Conservation (phyloP, 176 grass and related monocot species). For the maize (Zea mays) region Zm-B73-REFERENCE-NAM-5.0 NC_050097.1:5113001-5113500, state of each 20-base stretch:
- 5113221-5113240: constrained; percentile 75
- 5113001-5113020: not conserved
- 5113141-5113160: not conserved
- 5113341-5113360: constrained; percentile 86
- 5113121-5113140: not conserved
- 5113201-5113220: not conserved
- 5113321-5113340: constrained; percentile 97
- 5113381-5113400: not conserved
- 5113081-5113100: not conserved
- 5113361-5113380: not conserved
- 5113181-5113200: not conserved
- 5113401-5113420: not conserved
- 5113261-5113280: constrained; percentile 74
- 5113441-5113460: not conserved
- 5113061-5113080: no score
- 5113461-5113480: not conserved
- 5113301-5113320: constrained; percentile 94
- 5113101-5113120: not conserved
- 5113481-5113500: not conserved
- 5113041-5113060: no score
- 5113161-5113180: not conserved
- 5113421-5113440: not conserved
- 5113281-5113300: constrained; percentile 82
- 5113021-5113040: no score
- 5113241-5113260: constrained; percentile 78